A percentile compares a stretch with the other conserved stretches of the same genome.
These are phyloP conservation scores for Tolypocladium inflatum DNA, from an alignment of 2,329 filamentous ascomycete species.

Conservation along the genomic window DNA sequence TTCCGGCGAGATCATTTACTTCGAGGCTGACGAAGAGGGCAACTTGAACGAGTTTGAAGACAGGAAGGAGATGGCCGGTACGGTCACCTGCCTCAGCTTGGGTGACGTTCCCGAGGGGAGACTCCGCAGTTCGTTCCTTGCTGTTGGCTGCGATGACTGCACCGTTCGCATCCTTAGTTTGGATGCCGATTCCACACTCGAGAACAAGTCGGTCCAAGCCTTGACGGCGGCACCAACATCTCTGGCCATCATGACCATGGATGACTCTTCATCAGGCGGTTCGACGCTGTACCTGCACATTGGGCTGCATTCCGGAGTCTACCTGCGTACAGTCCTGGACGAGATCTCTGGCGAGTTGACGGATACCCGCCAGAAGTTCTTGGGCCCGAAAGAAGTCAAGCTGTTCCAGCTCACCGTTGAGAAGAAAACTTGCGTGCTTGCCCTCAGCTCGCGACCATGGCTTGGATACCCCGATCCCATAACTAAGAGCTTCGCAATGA, in stretches of 20 bases:
- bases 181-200: constrained; percentile 80
- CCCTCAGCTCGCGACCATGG: constrained; percentile 90
- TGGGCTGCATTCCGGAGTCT: constrained; percentile 89
- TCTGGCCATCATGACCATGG: constrained; percentile 88
- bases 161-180: constrained; percentile 89
- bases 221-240: constrained; percentile 83
- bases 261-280: constrained; percentile 82
- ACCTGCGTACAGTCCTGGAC: constrained; percentile 88
- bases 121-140: constrained; percentile 81
- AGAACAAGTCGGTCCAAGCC: constrained; percentile 91
- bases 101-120: constrained; percentile 88
- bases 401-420: constrained; percentile 88
- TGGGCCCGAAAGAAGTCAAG: constrained; percentile 83
- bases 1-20: constrained; percentile 95
- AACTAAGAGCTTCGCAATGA: constrained; percentile 82
- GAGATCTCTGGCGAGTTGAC: constrained; percentile 93
- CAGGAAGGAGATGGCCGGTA: constrained; percentile 89
- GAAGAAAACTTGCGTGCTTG: constrained; percentile 75
- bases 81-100: constrained; percentile 88
- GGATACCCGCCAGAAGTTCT: constrained; percentile 87
- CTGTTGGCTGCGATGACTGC: constrained; percentile 93
- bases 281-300: constrained; percentile 92
- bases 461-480: constrained; percentile 86
- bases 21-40: constrained; percentile 91
- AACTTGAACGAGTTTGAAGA: constrained; percentile 90